Base-by-base conservation (phyloP, 441 rosid species). In the Sinapis alba region DNA sequence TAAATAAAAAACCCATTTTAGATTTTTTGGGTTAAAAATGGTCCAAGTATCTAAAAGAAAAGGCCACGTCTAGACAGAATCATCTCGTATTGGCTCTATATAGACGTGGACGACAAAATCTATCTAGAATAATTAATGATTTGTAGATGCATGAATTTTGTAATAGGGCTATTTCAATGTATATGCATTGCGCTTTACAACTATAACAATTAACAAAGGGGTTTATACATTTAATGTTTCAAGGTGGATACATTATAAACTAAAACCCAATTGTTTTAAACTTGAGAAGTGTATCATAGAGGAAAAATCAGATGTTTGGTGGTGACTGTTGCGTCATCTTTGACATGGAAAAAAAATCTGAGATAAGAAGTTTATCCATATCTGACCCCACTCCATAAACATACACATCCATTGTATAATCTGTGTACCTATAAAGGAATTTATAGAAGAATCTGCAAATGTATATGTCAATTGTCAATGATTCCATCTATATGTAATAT, bases 291-390 rank as follows among this genome's bases (percentile, higher is more conserved):
- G 23, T 59, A 47, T 66, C 43, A 8, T 62, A 10, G 62, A 30
- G 24, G 43, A 53, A 15, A 38, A 43, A 13, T 5, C 50, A 45
- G 20, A 57, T 77, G 68, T 65, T 65, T 76, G 64, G 68, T 62
- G 65, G 74, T 78, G 74, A 68, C 27, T 58, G 51, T 71, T 72
- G 81, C 77, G 74, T 78, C 81, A 61, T 67, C 77, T 54, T 78
- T 73, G 74, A 78, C 74, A 62, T 67, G 16, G 18, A 47, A 47
- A 71, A 47, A 71, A 38, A 71, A 72, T 67, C 56, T 15, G 64
- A 62, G 81, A 78, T 78, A 72, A 68, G 70, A 78, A 72, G 81
- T 61, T 68, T 72, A 72, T 78, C 78, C 74, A 67, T 9, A 77
- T 71, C 19, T 12, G 76, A 65, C 72, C 62, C 68, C 76, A 71